phyloP scores from a whole-genome alignment of 2,329 filamentous ascomycete genomes.

The Sodiomyces alkalinus region DNA sequence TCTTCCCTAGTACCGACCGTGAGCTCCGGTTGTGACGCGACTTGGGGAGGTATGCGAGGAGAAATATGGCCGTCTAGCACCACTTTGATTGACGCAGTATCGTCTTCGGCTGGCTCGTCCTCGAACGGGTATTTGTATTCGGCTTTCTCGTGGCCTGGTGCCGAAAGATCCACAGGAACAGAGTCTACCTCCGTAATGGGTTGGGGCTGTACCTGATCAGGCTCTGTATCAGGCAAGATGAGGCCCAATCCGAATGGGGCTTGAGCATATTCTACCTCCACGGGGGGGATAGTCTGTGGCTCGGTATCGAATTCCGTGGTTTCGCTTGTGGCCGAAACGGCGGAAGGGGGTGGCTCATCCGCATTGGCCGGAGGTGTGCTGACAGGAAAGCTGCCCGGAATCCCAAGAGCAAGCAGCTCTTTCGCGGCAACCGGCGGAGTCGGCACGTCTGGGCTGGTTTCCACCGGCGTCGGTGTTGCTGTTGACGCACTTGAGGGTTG shows the following conservation, averaged over 20 bases:
- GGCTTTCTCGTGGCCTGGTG: constrained; percentile 14
- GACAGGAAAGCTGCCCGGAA: constrained; percentile 46
- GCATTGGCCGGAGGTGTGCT: constrained; percentile 19
- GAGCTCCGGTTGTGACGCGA: too few relatives aligned
- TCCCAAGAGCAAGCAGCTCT: constrained; percentile 52
- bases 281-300: constrained; percentile 42
- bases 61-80: too few relatives aligned
- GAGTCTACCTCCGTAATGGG: too few relatives aligned
- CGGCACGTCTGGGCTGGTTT: constrained; percentile 1
- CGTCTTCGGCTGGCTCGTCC: constrained; percentile 21
- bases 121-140: constrained; percentile 37
- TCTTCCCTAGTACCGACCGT: too few relatives aligned
- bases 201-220: constrained; percentile 7
- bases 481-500: too few relatives aligned
- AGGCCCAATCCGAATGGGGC: constrained; percentile 5
- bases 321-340: constrained; percentile 42
- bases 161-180: too few relatives aligned
- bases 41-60: too few relatives aligned
- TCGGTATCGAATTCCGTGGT: constrained; percentile 62
- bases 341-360: constrained; percentile 39
- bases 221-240: constrained; percentile 1
- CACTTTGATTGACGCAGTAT: constrained; percentile 23
- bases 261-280: constrained; percentile 15
- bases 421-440: constrained; percentile 10
- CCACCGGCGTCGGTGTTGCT: too few relatives aligned